Conservation (phyloP, 768 basidiomycete genomes). For the Boletus reticulatus region DNA sequence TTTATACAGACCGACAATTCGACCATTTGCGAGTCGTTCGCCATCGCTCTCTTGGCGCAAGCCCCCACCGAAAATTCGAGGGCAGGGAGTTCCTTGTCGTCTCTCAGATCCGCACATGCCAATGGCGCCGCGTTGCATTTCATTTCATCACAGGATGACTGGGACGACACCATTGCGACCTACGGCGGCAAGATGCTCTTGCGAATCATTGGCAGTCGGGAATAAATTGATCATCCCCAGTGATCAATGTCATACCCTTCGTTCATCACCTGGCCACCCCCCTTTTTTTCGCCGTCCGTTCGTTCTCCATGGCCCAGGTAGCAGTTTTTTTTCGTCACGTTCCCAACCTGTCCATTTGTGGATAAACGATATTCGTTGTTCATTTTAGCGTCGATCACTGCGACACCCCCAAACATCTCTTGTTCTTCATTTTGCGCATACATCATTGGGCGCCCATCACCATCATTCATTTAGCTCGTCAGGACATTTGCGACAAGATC, state of each 20-base stretch:
- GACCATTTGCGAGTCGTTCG: conserved; percentile 53
- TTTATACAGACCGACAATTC: conserved; percentile 61
- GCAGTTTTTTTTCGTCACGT: not conserved
- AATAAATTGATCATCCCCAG: conserved; percentile 7
- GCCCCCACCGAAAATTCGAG: conserved; percentile 10
- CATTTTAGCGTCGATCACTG: not conserved
- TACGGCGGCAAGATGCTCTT: conserved; percentile 54
- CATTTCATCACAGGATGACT: conserved; percentile 56
- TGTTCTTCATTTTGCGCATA: not conserved
- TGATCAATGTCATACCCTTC: not conserved
- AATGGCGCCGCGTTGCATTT: conserved; percentile 37
- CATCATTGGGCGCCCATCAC: not conserved
- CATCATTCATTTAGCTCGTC: not conserved
- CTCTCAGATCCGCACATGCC: conserved; percentile 26
- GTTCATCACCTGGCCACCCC: conserved; percentile 5
- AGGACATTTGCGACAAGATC: not conserved
- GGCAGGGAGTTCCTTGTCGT: conserved; percentile 29
- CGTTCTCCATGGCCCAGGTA: conserved; percentile 9
- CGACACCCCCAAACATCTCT: not conserved
- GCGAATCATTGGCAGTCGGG: conserved; percentile 41
- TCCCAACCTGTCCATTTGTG: not conserved
- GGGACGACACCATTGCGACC: conserved; percentile 48
- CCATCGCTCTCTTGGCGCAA: conserved; percentile 51
- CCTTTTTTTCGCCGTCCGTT: conserved; percentile 1
- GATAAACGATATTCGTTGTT: not conserved